Percentiles rank a stretch among this genome's conserved stretches.
Conservation (phyloP, 805 yeast species). For the Komagataella pastoris region DNA sequence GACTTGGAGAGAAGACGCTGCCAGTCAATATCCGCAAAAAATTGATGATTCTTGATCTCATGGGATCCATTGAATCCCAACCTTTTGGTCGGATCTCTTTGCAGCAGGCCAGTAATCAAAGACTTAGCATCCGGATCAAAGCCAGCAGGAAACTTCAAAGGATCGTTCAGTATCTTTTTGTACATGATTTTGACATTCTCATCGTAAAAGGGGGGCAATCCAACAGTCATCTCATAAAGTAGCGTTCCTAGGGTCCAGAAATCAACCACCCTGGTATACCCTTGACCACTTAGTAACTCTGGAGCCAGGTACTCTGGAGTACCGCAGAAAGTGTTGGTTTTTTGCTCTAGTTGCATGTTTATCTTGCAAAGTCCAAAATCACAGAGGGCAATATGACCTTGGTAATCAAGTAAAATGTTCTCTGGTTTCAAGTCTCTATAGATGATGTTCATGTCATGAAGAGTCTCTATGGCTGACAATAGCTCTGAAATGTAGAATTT, state of each 20-base stretch:
- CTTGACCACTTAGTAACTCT: slow-evolving; percentile 80
- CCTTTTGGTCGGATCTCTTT: slow-evolving; percentile 76
- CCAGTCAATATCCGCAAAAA: slow-evolving; percentile 89
- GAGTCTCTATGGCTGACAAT: slow-evolving; percentile 81
- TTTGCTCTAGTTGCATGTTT: slow-evolving; percentile 83
- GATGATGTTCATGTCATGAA: slow-evolving; percentile 85
- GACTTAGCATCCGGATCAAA: slow-evolving; percentile 82
- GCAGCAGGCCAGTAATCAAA: slow-evolving; percentile 56
- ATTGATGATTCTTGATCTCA: slow-evolving; percentile 73
- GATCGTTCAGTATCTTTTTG: slow-evolving; percentile 81
- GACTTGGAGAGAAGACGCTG: slow-evolving; percentile 66
- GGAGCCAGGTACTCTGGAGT: slow-evolving; percentile 98
- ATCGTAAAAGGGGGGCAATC: slow-evolving; percentile 94
- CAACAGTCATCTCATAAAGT: slow-evolving; percentile 91
- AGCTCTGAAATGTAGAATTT: slow-evolving; percentile 92
- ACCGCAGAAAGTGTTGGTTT: slow-evolving; percentile 88
- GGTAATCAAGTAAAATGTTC: slow-evolving; percentile 85
- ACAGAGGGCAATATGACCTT: slow-evolving; percentile 95
- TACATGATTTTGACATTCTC: slow-evolving; percentile 91
- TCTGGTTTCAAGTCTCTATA: slow-evolving; percentile 96
- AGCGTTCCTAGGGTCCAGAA: slow-evolving; percentile 98
- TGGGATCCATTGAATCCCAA: slow-evolving; percentile 70
- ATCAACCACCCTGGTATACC: slow-evolving; percentile 91
- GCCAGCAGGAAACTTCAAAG: slow-evolving; percentile 77
- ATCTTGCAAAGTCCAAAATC: slow-evolving; percentile 95